These are phyloP conservation scores for Didymella pinodella DNA, from an alignment of 2,329 filamentous ascomycete species.

Conservation along the genomic window DNA sequence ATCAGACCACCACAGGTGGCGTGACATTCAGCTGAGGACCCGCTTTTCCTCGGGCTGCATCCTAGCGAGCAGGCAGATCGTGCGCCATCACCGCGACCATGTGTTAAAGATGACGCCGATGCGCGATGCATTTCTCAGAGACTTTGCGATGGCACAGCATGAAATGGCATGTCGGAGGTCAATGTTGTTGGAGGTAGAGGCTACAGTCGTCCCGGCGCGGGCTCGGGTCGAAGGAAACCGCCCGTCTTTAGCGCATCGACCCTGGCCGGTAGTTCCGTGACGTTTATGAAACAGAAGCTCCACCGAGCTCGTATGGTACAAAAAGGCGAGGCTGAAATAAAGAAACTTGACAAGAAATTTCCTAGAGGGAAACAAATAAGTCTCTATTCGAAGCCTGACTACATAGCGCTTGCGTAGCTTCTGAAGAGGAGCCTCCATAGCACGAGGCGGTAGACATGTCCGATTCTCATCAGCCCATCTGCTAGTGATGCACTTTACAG, in stretches of 20 bases:
- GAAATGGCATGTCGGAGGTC: background rate
- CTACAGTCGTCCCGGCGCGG: slow-evolving; percentile 1
- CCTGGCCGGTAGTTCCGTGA: background rate
- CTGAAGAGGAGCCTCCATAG: background rate
- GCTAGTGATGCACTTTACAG: background rate
- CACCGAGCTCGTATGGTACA: background rate
- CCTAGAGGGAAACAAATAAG: background rate
- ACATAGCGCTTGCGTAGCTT: background rate
- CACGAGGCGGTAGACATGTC: background rate
- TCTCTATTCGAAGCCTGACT: background rate
- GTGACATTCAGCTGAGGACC: slow-evolving; percentile 38
- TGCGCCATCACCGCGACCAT: slow-evolving; percentile 10
- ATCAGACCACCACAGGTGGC: slow-evolving; percentile 49
- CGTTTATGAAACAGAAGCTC: background rate
- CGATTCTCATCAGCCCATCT: background rate
- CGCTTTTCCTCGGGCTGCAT: slow-evolving; percentile 22
- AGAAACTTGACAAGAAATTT: background rate
- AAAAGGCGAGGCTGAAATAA: background rate
- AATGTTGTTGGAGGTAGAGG: background rate
- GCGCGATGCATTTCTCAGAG: slow-evolving; percentile 2
- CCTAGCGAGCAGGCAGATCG: slow-evolving; percentile 9
- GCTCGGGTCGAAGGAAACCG: slow-evolving; percentile 5
- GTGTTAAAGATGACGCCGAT: slow-evolving; percentile 10
- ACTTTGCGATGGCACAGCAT: slow-evolving; percentile 13
- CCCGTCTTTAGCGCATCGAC: slow-evolving; percentile 3